Evolutionary conservation across 768 basidiomycete genomes (phyloP).

Genomic region (Leccinum incarnatum): DNA sequence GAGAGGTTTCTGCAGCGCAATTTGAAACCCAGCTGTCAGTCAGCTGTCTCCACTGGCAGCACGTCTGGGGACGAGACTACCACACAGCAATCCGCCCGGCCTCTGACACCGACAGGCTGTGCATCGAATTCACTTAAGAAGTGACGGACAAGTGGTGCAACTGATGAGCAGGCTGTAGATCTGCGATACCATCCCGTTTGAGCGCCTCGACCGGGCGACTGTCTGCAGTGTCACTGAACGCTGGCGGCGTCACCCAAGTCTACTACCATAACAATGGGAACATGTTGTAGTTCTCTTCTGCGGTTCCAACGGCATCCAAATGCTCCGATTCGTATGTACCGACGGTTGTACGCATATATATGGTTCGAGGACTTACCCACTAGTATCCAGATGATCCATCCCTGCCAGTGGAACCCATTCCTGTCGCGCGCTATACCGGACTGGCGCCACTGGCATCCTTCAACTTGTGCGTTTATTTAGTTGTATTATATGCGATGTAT

Average conservation of each 20-base stretch:
- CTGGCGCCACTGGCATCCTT: not conserved
- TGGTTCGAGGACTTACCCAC: not conserved
- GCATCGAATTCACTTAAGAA: not conserved
- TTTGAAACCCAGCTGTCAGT: too few species aligned
- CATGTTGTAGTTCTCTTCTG: not conserved
- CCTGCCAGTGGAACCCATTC: not conserved
- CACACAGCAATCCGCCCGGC: not conserved
- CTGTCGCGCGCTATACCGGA: not conserved
- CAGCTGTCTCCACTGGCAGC: too few species aligned
- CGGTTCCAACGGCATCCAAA: not conserved
- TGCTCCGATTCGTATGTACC: not conserved
- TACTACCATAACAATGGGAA: not conserved
- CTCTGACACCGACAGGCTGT: not conserved
- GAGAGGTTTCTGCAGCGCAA: too few species aligned
- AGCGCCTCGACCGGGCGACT: not conserved
- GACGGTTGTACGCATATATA: not conserved
- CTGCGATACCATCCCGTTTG: not conserved
- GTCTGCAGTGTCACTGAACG: not conserved
- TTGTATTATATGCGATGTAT: not conserved
- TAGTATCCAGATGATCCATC: not conserved
- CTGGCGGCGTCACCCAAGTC: not conserved
- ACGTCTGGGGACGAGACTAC: too few species aligned
- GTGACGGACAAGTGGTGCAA: not conserved
- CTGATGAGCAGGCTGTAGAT: not conserved
- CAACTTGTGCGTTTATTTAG: not conserved